Conservation (phyloP, 441 rosid species). For the Mallotus japonicus region DNA sequence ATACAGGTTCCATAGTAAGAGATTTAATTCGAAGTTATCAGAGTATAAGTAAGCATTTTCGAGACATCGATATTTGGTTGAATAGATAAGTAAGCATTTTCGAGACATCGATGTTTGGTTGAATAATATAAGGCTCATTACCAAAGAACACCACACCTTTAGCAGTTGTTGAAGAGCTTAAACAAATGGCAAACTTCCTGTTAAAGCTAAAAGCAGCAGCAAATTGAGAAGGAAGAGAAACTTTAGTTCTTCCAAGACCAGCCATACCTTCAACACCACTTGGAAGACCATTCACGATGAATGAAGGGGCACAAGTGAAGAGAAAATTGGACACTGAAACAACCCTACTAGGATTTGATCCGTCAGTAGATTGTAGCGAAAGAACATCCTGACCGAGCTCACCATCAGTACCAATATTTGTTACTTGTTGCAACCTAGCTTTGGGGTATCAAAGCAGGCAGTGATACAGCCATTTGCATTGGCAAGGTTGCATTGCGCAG, state of each 20-base stretch:
- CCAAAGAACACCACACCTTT: slow-evolving; percentile 55
- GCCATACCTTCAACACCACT: slow-evolving; percentile 30
- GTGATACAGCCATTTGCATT: slow-evolving; percentile 7
- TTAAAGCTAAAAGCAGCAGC: slow-evolving; percentile 30
- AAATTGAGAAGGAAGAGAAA: slow-evolving; percentile 40
- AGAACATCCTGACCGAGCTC: slow-evolving; percentile 29
- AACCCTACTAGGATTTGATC: slow-evolving; percentile 19
- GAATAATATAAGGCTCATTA: slow-evolving; percentile 47
- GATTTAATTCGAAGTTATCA: too few species aligned
- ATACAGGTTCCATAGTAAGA: too few species aligned
- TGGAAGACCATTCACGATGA: slow-evolving; percentile 25
- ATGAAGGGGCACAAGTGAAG: slow-evolving; percentile 26
- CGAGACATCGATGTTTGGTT: slow-evolving; percentile 41
- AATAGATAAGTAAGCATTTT: slow-evolving; percentile 27
- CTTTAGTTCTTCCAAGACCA: slow-evolving; percentile 35
- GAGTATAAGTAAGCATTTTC: too few species aligned
- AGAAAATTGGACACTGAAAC: slow-evolving; percentile 25
- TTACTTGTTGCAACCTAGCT: slow-evolving; percentile 55
- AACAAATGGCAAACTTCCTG: slow-evolving; percentile 41
- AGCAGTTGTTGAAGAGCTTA: slow-evolving; percentile 19
- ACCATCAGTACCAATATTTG: slow-evolving; percentile 31
- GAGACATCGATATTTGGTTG: too few species aligned
- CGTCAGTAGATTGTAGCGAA: slow-evolving; percentile 30
- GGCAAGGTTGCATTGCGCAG: slow-evolving; percentile 22
- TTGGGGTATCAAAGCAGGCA: slow-evolving; percentile 26